Evolutionary conservation across 352 stramenopile genomes (phyloP).

Genomic region (Halophytophthora batemanensis): DNA sequence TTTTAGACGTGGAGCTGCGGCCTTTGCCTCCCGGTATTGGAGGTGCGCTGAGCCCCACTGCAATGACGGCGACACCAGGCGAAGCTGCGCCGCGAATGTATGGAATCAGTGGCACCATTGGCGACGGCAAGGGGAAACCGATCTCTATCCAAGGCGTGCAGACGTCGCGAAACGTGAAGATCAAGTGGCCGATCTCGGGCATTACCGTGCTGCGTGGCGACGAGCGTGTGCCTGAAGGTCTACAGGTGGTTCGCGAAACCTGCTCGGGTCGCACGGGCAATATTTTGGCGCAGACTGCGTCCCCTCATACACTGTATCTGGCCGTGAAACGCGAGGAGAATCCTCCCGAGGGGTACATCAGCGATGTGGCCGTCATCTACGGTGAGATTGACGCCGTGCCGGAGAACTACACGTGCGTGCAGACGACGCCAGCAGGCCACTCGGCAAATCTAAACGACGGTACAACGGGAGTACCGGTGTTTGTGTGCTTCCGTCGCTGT

Average conservation of each 20-base stretch:
- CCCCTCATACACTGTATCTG: conserved; percentile 70
- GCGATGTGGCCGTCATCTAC: conserved; percentile 82
- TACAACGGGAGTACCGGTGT: conserved; percentile 68
- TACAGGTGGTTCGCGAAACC: conserved; percentile 66
- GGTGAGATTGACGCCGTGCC: conserved; percentile 82
- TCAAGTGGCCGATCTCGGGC: conserved; percentile 76
- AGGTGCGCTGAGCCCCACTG: conserved; percentile 10
- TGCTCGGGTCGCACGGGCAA: conserved; percentile 71
- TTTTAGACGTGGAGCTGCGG: conserved; percentile 76
- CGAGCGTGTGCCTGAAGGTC: conserved; percentile 65
- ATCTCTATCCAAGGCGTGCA: conserved; percentile 61
- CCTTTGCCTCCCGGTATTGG: conserved; percentile 20
- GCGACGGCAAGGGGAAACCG: conserved; percentile 54
- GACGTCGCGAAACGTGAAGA: conserved; percentile 47
- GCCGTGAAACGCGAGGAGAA: conserved; percentile 64
- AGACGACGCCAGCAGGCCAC: conserved; percentile 60
- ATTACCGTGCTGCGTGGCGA: conserved; percentile 75
- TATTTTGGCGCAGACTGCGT: conserved; percentile 67
- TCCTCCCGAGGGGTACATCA: conserved; percentile 49
- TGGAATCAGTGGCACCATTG: conserved; percentile 61
- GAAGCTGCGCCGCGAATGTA: conserved; percentile 24
- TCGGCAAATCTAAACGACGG: conserved; percentile 86
- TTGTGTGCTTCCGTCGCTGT: conserved; percentile 72
- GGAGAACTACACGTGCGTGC: conserved; percentile 71
- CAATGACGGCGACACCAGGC: conserved; percentile 19